Evolutionary conservation across 345 rosid species (phyloP).

Genomic region (Crucihimalaya himalaica): DNA sequence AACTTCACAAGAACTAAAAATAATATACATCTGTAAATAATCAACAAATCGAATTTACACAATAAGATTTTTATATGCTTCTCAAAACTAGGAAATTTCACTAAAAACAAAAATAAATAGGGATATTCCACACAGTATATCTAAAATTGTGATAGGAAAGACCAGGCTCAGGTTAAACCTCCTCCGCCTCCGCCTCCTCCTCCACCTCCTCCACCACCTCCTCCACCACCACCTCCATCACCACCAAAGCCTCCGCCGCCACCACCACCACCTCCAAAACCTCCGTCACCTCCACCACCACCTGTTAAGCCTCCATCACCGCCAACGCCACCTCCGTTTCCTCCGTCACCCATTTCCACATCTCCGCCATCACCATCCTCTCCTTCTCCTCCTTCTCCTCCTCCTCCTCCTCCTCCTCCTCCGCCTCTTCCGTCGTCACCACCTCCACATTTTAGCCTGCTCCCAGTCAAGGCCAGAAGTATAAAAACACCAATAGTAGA

Average conservation of each 20-base stretch:
- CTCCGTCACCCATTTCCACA: slow-evolving; percentile 17
- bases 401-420: slow-evolving; percentile 11
- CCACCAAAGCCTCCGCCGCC: not conserved
- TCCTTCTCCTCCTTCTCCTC: not conserved
- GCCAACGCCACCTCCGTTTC: slow-evolving; percentile 3
- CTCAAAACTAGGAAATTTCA: not conserved
- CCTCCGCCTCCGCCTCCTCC: not conserved
- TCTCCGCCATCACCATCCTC: not conserved
- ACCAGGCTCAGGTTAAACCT: slow-evolving; percentile 8
- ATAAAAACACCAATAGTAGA: not conserved
- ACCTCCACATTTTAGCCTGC: slow-evolving; percentile 2
- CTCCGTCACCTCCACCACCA: slow-evolving; percentile 27
- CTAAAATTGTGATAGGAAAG: not conserved
- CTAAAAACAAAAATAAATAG: not conserved
- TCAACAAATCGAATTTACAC: not conserved
- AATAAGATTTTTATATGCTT: not conserved
- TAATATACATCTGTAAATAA: not conserved
- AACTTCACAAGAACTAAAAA: not conserved
- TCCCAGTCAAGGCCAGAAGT: not conserved
- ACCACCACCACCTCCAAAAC: slow-evolving; percentile 8
- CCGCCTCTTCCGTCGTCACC: slow-evolving; percentile 6
- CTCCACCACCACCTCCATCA: slow-evolving; percentile 12
- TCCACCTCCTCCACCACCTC: not conserved
- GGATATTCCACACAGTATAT: not conserved
- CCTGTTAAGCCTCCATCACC: not conserved